These are phyloP conservation scores for Populus pruinosa DNA, from an alignment of 345 rosid genomes.

Conservation along the genomic window DNA sequence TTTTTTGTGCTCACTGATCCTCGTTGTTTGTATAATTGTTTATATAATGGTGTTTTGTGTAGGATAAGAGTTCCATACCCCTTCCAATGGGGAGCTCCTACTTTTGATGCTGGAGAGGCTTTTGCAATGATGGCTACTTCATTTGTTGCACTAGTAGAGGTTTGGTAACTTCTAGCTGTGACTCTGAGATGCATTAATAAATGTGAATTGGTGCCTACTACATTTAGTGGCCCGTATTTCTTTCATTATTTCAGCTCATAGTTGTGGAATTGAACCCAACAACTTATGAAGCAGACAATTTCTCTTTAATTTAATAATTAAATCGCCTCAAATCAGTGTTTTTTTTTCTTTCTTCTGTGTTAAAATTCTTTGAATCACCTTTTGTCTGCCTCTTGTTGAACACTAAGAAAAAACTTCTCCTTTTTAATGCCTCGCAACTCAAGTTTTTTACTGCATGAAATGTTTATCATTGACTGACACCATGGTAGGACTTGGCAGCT, in stretches of 20 bases:
- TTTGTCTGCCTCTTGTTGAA: background rate
- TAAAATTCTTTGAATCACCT: background rate
- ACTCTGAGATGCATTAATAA: background rate
- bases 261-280: background rate
- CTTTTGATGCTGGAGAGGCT: conserved; percentile 93
- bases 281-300: background rate
- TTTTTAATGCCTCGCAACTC: background rate
- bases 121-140: conserved; percentile 97
- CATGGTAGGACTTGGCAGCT: background rate
- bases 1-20: conserved; percentile 1
- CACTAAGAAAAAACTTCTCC: background rate
- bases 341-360: background rate
- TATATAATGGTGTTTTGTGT: conserved; percentile 11
- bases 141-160: conserved; percentile 92
- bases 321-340: background rate
- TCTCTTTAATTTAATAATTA: background rate
- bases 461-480: background rate
- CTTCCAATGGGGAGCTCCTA: conserved; percentile 98
- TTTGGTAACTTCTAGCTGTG: conserved; percentile 18
- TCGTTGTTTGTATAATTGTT: conserved; percentile 1
- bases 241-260: background rate
- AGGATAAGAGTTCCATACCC: conserved; percentile 98
- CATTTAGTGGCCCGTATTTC: background rate
- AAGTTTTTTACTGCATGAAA: background rate
- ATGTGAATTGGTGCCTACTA: background rate